Base-by-base conservation (phyloP, 306 rosid genomes). In the Clitoria ternatea region DNA sequence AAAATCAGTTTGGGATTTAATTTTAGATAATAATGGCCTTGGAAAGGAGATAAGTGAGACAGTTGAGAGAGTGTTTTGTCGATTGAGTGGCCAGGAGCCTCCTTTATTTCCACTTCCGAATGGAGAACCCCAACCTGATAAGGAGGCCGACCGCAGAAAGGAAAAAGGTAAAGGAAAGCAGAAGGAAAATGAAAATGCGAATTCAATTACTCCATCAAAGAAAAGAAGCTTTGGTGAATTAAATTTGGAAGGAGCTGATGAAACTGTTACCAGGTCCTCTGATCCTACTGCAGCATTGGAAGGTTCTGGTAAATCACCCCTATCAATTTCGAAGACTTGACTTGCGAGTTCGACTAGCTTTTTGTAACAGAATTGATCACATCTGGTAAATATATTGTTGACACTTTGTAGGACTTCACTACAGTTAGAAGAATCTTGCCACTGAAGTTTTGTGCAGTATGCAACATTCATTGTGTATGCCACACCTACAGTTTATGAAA, bases 1-100 rank as follows among this genome's bases (percentile, higher is more conserved):
- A 26, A 94, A 89, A 84, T 87, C 99, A 52, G 99, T 89, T 56
- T 94, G 99, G 99, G 99, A 89, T 54, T 79, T 94, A 64, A 94
- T 91, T 80, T 69, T 94, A 66, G 97, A 94, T 81, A 81, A 83
- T 52, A 61, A 63, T 78, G 96, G 90, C 55, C 79, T 90, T 54
- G 98, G 99, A 23, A 87, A 83, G 66, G 99, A 94, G 79, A 94
- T 94, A 60, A 91, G 85, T 26, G 89, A 86, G 27, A 91, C 96
- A 0, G 96, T 94, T 33, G 99, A 94, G 69, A 82, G 75, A 66
- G 99, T 87, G 48, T 94, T 94, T 80, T 91, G 97, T 73, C 89
- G 88, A 52, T 76, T 94, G 80, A 89, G 96, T 63, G 97, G 97
- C 36, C 80, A 78, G 69, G 99, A 94, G 50, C 95, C 92, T 67